Conservation (phyloP, 306 rosid genomes). For the Clitoria ternatea region DNA sequence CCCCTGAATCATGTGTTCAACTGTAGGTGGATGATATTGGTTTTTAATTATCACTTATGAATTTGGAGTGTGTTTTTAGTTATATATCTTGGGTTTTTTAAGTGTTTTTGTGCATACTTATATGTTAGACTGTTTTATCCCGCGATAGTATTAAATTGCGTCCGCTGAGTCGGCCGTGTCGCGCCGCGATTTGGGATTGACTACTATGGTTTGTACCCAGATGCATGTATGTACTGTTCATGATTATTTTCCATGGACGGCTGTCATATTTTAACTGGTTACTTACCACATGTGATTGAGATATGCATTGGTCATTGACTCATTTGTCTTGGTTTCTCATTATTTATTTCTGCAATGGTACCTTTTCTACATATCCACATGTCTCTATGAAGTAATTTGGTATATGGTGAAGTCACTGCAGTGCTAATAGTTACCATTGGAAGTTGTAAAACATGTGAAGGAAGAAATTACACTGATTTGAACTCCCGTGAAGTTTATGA, state of each 20-base stretch:
- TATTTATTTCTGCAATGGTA: neutral
- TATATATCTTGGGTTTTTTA: too few relatives aligned
- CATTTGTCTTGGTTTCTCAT: neutral
- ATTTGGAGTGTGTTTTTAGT: too few relatives aligned
- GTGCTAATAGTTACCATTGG: neutral
- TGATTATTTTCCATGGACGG: neutral
- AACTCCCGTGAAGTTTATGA: neutral
- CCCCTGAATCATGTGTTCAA: too few relatives aligned
- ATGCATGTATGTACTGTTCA: conserved; percentile 64
- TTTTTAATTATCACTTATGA: too few relatives aligned
- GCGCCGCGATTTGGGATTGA: too few relatives aligned
- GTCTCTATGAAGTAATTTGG: neutral
- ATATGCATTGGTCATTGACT: conserved; percentile 6
- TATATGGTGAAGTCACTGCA: conserved; percentile 1
- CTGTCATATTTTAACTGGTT: conserved; percentile 4
- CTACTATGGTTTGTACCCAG: too few relatives aligned
- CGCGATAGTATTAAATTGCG: too few relatives aligned
- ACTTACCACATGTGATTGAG: neutral
- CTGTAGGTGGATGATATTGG: too few relatives aligned
- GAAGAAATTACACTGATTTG: neutral
- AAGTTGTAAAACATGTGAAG: conserved; percentile 1
- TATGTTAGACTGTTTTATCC: too few relatives aligned
- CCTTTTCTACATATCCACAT: neutral
- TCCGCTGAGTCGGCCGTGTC: too few relatives aligned
- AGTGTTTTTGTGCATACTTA: too few relatives aligned